Conservation (phyloP, 2,329 filamentous ascomycete genomes). For the Plenodomus biglobosus region DNA sequence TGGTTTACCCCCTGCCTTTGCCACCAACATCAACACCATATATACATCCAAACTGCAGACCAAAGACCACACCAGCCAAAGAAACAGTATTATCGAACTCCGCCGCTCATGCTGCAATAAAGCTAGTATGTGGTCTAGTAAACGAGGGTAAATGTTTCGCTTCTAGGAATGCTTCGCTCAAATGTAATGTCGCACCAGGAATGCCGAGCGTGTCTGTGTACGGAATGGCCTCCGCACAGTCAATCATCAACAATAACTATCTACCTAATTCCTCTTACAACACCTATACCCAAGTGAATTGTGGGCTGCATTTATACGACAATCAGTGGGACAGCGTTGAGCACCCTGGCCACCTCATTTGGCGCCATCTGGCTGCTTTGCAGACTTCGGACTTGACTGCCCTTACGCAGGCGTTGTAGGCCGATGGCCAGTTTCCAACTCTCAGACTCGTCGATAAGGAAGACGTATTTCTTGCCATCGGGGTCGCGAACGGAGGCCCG, state of each 20-base stretch:
- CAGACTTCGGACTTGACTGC: conserved; percentile 58
- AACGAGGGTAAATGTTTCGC: not conserved
- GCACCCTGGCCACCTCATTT: conserved; percentile 44
- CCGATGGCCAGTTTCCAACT: conserved; percentile 65
- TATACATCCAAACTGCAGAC: not conserved
- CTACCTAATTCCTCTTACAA: not conserved
- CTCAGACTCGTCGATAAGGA: conserved; percentile 60
- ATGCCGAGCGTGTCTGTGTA: not conserved
- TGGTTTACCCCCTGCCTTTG: not conserved
- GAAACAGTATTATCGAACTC: not conserved
- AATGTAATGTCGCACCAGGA: not conserved
- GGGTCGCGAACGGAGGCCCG: conserved; percentile 60
- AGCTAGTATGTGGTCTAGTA: not conserved
- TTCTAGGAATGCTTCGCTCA: not conserved
- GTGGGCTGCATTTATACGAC: not conserved
- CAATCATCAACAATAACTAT: not conserved
- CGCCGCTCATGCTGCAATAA: not conserved
- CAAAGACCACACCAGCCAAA: not conserved
- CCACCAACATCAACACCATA: not conserved
- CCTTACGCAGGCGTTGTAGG: conserved; percentile 57
- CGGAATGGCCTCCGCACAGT: not conserved
- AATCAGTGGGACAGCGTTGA: conserved; percentile 38
- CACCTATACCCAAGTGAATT: not conserved
- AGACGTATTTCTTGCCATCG: conserved; percentile 64
- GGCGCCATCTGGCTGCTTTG: conserved; percentile 56